Percentiles rank a stretch among this genome's conserved stretches.
phyloP scores from a whole-genome alignment of 2,329 filamentous ascomycete species.

The Rhynchosporium secalis region DNA sequence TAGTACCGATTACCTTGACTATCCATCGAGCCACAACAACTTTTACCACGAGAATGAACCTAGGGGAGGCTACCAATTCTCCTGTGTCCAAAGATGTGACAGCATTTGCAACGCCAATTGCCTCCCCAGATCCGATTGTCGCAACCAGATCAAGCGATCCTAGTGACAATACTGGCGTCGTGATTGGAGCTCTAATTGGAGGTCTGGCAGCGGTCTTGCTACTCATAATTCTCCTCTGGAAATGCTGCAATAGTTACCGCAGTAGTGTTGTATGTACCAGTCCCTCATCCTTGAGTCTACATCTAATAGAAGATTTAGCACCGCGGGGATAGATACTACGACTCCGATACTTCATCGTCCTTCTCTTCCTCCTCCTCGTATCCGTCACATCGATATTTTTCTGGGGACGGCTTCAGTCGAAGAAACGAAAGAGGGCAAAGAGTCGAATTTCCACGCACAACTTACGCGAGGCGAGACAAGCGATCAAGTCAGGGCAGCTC shows the following conservation, averaged over 20 bases:
- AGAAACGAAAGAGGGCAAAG: not conserved
- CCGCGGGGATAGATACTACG: conserved; percentile 12
- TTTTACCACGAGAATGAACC: conserved; percentile 20
- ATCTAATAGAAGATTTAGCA: not conserved
- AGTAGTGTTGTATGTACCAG: not conserved
- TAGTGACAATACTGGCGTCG: conserved; percentile 16
- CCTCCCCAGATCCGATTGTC: not conserved
- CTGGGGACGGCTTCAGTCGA: not conserved
- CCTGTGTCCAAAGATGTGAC: not conserved
- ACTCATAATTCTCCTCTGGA: conserved; percentile 31
- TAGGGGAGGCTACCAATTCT: conserved; percentile 16
- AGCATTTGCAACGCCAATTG: not conserved
- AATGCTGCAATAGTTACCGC: conserved; percentile 15
- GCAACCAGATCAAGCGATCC: conserved; percentile 6
- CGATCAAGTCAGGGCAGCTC: not conserved
- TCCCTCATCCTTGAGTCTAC: not conserved
- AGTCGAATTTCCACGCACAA: not conserved
- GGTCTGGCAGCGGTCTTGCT: conserved; percentile 38
- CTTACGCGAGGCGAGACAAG: conserved; percentile 6
- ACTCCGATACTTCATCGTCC: conserved; percentile 17
- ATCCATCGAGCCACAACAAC: conserved; percentile 20
- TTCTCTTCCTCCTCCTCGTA: not conserved
- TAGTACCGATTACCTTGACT: conserved; percentile 16
- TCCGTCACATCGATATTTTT: not conserved
- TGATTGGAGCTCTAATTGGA: conserved; percentile 30